Base-by-base conservation (phyloP, 768 basidiomycete species). In the Hemileccinum rubropunctum region DNA sequence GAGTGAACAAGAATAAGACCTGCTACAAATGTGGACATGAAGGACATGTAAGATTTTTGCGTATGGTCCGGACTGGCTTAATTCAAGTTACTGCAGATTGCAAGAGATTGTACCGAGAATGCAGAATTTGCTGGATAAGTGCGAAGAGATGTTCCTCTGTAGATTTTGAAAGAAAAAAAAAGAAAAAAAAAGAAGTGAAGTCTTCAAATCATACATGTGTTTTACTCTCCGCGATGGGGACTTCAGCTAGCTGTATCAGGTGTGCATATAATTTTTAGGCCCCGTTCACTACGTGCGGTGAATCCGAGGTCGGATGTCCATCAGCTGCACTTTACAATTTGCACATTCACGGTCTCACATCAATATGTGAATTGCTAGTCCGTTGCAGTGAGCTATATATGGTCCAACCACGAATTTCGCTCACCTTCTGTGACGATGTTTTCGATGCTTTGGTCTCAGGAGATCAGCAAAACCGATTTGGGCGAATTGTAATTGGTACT, bases 11-110 rank as follows among this genome's bases (percentile, higher is more conserved):
- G 71, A 80, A 64, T 54, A 92, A 87, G 74, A 89, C 86, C 45
- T 93, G 91, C 66, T 93, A 89, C 73, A 91, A 89, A 63, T 93
- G 91, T 61, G 85, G 88, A 63, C 82, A 84, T 66, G 87, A 89
- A 67, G 91, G 91, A 56, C 90, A 93, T 74, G 90, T 92, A 64
- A 68, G 88, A 74, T 23, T 38, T 42, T 35, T 28, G 12, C 7
- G 11, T 23, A 46, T 33, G 34, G 30, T 42, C 26, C 17, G 33
- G 42, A 39, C 35, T 40, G 33, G 38, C 32, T 48, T 57, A 23
- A 59, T 51, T 42, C 34, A 40, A 38, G 23, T 15, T 33, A 12
- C 44, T 42, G 28, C 51, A 86, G 82, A 82, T 86, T 61, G 82
- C 83, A 38, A 76, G 81, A 67, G 82, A 84, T 44, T 86, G 83